A percentile compares a stretch with the other conserved stretches of the same genome.
Evolutionary conservation across 176 grass and related monocot species (phyloP).

Genomic region (Carex kokanica): DNA sequence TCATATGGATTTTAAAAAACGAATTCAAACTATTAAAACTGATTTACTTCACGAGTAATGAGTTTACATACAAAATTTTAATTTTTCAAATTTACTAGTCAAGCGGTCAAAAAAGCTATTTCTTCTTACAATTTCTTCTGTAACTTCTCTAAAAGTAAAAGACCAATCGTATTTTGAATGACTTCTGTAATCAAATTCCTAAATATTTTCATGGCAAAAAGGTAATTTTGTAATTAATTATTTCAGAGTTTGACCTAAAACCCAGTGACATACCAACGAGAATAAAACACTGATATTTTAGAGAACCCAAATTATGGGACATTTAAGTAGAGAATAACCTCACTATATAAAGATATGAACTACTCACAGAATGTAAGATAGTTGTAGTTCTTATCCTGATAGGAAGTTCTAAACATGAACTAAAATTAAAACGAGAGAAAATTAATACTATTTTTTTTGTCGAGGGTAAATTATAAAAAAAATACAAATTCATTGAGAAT

Average conservation of each 20-base stretch:
- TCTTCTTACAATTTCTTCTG: no score
- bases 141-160: no score
- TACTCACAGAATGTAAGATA: background rate
- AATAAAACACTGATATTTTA: background rate
- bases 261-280: background rate
- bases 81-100: no score
- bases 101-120: no score
- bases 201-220: no score
- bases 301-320: background rate
- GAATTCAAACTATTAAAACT: no score
- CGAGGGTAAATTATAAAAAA: background rate
- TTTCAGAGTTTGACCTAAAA: background rate
- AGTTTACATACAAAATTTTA: no score
- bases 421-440: constrained; percentile 4
- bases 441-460: background rate
- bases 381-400: background rate
- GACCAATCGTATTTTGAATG: no score
- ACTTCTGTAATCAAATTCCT: no score
- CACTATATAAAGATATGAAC: background rate
- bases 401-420: constrained; percentile 11
- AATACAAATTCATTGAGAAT: constrained; percentile 1
- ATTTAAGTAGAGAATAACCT: background rate
- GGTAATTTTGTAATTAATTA: background rate
- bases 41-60: no score
- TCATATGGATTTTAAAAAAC: no score